phyloP scores from a whole-genome alignment of 2,329 filamentous ascomycete species.

The Alternaria sp. region DNA sequence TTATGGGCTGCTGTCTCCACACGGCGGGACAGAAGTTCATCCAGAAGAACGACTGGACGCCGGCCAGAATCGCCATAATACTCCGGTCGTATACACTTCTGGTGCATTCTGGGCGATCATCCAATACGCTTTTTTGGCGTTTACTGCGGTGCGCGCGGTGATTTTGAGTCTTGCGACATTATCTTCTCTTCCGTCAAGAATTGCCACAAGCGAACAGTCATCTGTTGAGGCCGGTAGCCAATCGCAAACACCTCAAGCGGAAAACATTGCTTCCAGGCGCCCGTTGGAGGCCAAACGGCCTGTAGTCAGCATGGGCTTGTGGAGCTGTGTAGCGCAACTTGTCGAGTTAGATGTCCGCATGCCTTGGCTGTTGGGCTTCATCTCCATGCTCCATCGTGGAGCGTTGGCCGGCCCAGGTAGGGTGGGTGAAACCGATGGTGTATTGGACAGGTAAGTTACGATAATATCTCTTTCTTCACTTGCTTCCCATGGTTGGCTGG shows the following conservation, averaged over 20 bases:
- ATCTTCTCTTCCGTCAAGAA: slow-evolving; percentile 70
- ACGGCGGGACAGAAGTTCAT: slow-evolving; percentile 39
- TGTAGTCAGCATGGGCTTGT: slow-evolving; percentile 79
- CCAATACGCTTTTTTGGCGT: slow-evolving; percentile 60
- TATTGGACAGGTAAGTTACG: slow-evolving; percentile 86
- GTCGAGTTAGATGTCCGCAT: slow-evolving; percentile 80
- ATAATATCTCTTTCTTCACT: slow-evolving; percentile 39
- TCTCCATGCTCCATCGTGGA: slow-evolving; percentile 80
- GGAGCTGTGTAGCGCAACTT: slow-evolving; percentile 76
- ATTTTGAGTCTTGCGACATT: slow-evolving; percentile 72
- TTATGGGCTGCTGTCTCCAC: slow-evolving; percentile 62
- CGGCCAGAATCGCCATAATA: slow-evolving; percentile 28
- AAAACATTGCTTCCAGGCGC: slow-evolving; percentile 45
- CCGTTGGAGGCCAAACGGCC: slow-evolving; percentile 62
- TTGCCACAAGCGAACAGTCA: slow-evolving; percentile 44
- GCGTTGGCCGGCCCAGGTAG: slow-evolving; percentile 77
- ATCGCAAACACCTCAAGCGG: slow-evolving; percentile 39
- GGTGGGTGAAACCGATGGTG: slow-evolving; percentile 77
- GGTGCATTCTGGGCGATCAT: slow-evolving; percentile 65
- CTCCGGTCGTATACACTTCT: slow-evolving; percentile 31
- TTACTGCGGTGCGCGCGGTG: slow-evolving; percentile 72
- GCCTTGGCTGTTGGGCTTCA: slow-evolving; percentile 84
- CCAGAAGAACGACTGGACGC: slow-evolving; percentile 26
- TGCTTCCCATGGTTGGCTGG: slow-evolving; percentile 46
- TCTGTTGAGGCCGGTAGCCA: slow-evolving; percentile 41